phyloP scores from a whole-genome alignment of 805 yeast species.

The Zygotorulaspora florentina region DNA sequence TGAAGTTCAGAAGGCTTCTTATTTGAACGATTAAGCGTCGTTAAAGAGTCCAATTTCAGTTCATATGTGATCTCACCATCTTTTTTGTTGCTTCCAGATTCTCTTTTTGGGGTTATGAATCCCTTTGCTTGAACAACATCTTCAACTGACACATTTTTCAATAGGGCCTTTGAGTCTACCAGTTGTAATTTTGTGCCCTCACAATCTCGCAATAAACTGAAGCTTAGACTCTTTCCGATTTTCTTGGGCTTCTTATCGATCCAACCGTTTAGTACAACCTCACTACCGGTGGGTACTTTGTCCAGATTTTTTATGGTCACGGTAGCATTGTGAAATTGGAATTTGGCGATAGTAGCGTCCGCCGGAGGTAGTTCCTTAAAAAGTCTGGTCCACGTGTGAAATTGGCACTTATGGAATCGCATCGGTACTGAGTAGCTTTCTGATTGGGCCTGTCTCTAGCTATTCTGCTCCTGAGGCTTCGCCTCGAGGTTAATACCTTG shows the following conservation, averaged over 20 bases:
- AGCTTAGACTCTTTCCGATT: constrained; percentile 58
- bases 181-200: constrained; percentile 66
- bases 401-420: constrained; percentile 2
- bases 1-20: constrained; percentile 66
- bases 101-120: constrained; percentile 33
- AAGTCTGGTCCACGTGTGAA: constrained; percentile 9
- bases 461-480: background rate
- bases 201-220: constrained; percentile 71
- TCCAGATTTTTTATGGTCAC: constrained; percentile 12
- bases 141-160: constrained; percentile 58
- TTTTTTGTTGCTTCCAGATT: constrained; percentile 21
- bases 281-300: constrained; percentile 6
- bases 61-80: constrained; percentile 46
- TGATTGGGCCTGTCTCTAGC: background rate
- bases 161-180: constrained; percentile 38
- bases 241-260: constrained; percentile 69
- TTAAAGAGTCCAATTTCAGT: constrained; percentile 47
- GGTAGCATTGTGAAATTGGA: constrained; percentile 15
- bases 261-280: constrained; percentile 74
- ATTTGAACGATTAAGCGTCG: constrained; percentile 59
- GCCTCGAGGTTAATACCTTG: too few species aligned
- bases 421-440: background rate
- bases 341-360: constrained; percentile 14
- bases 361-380: constrained; percentile 14
- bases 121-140: constrained; percentile 73